Conservation (phyloP, 192 early-diverging fungal species). For the Coemansia erecta region DNA sequence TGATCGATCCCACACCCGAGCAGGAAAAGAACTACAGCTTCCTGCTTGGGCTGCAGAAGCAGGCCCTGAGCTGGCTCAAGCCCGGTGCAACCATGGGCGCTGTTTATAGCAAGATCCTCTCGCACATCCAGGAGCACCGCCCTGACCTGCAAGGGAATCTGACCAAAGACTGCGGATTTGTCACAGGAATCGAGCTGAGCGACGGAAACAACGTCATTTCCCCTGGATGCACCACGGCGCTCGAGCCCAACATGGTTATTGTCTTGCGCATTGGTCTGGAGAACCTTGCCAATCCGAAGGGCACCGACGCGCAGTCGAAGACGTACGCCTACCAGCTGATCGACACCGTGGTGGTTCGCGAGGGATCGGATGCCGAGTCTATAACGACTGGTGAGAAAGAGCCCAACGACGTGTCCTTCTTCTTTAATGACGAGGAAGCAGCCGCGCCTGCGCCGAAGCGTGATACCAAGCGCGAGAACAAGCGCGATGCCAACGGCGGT, state of each 20-base stretch:
- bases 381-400: slow-evolving; percentile 36
- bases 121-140: slow-evolving; percentile 70
- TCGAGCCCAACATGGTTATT: slow-evolving; percentile 82
- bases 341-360: slow-evolving; percentile 74
- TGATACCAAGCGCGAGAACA: slow-evolving; percentile 27
- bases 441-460: slow-evolving; percentile 9
- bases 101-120: slow-evolving; percentile 69
- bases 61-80: slow-evolving; percentile 66
- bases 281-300: slow-evolving; percentile 73
- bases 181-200: slow-evolving; percentile 91
- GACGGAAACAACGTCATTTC: slow-evolving; percentile 79
- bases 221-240: slow-evolving; percentile 62
- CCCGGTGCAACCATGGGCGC: slow-evolving; percentile 74
- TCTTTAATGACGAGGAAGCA: slow-evolving; percentile 55
- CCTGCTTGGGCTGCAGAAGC: slow-evolving; percentile 79
- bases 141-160: slow-evolving; percentile 87
- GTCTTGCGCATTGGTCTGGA: slow-evolving; percentile 85
- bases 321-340: slow-evolving; percentile 80
- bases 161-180: slow-evolving; percentile 83
- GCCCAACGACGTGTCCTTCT: slow-evolving; percentile 44
- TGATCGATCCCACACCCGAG: slow-evolving; percentile 81
- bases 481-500: slow-evolving; percentile 14
- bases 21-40: slow-evolving; percentile 95
- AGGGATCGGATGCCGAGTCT: slow-evolving; percentile 21
- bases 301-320: slow-evolving; percentile 68